Percentiles rank a stretch among this genome's conserved stretches.
phyloP scores from a whole-genome alignment of 805 yeast genomes.

The Clavispora phyllophila region DNA sequence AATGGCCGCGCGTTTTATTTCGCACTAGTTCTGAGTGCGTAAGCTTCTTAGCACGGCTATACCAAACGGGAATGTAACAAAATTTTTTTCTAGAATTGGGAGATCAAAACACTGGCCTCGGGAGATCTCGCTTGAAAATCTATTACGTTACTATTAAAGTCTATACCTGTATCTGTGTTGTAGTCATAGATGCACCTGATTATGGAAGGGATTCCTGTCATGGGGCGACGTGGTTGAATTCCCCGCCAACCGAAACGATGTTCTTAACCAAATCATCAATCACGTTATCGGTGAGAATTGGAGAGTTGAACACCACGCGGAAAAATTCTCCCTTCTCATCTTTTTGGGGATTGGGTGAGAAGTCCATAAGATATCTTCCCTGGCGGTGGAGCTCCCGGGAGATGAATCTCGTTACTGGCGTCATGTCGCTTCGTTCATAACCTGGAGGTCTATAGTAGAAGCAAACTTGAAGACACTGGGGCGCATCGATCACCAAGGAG shows the following conservation, averaged over 20 bases:
- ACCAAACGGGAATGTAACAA: too few relatives aligned
- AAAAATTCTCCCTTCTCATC: constrained; percentile 70
- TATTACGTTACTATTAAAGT: background rate
- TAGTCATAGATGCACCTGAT: background rate
- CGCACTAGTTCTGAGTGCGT: too few relatives aligned
- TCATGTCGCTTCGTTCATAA: constrained; percentile 27
- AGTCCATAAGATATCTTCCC: constrained; percentile 73
- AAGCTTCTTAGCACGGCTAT: too few relatives aligned
- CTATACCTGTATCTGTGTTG: background rate
- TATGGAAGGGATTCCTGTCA: background rate
- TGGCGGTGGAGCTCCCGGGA: constrained; percentile 53
- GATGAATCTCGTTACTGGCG: constrained; percentile 55
- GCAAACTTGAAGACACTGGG: constrained; percentile 81
- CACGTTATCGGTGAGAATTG: constrained; percentile 37
- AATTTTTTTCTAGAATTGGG: too few relatives aligned
- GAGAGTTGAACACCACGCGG: constrained; percentile 79
- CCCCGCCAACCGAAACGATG: constrained; percentile 24
- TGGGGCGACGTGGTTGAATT: constrained; percentile 1
- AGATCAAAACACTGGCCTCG: too few relatives aligned
- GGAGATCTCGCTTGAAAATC: too few relatives aligned
- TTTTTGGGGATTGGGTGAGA: constrained; percentile 59
- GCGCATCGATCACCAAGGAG: constrained; percentile 50
- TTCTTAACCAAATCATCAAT: constrained; percentile 33
- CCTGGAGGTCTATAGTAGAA: constrained; percentile 58
- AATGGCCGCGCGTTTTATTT: too few relatives aligned